These are phyloP conservation scores for Calocybe cyanea DNA, from an alignment of 768 basidiomycete genomes.

Conservation along the genomic window DNA sequence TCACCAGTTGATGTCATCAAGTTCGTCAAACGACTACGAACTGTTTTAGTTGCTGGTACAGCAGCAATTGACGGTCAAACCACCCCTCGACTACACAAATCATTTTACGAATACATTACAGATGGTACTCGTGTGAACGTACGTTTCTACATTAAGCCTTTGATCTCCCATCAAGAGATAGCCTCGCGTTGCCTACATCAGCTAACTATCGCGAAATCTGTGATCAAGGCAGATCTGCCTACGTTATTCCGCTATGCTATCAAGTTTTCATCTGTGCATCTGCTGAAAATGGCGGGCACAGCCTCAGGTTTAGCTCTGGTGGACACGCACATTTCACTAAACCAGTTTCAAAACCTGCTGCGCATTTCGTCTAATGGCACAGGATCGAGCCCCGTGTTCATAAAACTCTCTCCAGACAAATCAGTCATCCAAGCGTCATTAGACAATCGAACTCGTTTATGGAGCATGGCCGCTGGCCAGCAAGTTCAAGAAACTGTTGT, in stretches of 20 bases:
- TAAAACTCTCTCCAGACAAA: neutral
- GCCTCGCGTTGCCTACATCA: conserved; percentile 3
- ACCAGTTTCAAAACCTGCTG: neutral
- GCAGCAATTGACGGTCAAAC: conserved; percentile 7
- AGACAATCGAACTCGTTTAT: neutral
- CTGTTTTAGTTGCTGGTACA: conserved; percentile 13
- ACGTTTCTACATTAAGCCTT: neutral
- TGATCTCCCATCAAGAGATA: conserved; percentile 1
- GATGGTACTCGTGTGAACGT: neutral
- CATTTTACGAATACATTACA: conserved; percentile 16
- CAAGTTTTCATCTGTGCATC: neutral
- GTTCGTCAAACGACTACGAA: conserved; percentile 16
- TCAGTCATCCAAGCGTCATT: neutral
- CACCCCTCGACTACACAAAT: conserved; percentile 15
- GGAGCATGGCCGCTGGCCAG: neutral
- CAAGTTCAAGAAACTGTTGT: no score
- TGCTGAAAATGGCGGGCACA: neutral
- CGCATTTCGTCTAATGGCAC: neutral
- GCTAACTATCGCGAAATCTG: neutral
- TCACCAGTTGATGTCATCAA: conserved; percentile 8
- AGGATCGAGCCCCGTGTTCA: neutral
- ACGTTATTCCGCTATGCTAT: neutral
- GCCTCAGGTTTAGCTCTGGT: neutral
- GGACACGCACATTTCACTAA: neutral
- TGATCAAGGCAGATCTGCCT: neutral